Conservation (phyloP, 495 filamentous ascomycete species). For the Aspergillus asperescens region DNA sequence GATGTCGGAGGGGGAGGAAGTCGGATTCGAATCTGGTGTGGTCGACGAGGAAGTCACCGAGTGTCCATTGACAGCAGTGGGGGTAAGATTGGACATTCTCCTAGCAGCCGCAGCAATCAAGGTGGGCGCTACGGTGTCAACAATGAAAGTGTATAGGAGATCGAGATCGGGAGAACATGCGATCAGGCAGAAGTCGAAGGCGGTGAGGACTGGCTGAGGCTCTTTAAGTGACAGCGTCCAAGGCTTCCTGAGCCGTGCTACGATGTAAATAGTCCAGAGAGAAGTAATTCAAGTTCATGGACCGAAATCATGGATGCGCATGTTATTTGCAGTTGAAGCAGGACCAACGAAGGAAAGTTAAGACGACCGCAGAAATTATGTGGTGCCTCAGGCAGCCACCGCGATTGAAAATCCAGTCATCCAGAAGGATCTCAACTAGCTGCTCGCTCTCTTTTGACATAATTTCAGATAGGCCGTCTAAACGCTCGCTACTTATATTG, state of each 20-base stretch:
- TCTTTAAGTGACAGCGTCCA: background rate
- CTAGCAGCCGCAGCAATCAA: constrained; percentile 1
- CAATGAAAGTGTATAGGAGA: background rate
- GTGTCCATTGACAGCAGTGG: constrained; percentile 29
- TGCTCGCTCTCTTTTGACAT: background rate
- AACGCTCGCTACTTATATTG: background rate
- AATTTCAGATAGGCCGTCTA: background rate
- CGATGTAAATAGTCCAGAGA: background rate
- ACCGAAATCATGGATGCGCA: background rate
- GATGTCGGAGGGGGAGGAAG: constrained; percentile 41
- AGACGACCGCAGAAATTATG: background rate
- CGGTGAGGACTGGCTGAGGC: constrained; percentile 25
- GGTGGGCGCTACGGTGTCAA: background rate
- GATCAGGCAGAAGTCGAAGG: constrained; percentile 18
- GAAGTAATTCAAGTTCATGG: background rate
- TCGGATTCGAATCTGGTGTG: constrained; percentile 7
- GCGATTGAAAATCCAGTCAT: constrained; percentile 16
- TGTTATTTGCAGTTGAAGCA: too few species aligned
- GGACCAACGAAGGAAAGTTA: too few species aligned
- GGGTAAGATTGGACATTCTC: constrained; percentile 23
- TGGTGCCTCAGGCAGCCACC: constrained; percentile 13
- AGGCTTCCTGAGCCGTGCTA: background rate
- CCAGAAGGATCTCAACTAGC: background rate
- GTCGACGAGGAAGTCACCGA: constrained; percentile 12
- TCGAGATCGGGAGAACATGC: background rate